A percentile compares a stretch with the other conserved stretches of the same genome.
Conservation (phyloP, 2,329 filamentous ascomycete species). For the Fusarium buxicola region DNA sequence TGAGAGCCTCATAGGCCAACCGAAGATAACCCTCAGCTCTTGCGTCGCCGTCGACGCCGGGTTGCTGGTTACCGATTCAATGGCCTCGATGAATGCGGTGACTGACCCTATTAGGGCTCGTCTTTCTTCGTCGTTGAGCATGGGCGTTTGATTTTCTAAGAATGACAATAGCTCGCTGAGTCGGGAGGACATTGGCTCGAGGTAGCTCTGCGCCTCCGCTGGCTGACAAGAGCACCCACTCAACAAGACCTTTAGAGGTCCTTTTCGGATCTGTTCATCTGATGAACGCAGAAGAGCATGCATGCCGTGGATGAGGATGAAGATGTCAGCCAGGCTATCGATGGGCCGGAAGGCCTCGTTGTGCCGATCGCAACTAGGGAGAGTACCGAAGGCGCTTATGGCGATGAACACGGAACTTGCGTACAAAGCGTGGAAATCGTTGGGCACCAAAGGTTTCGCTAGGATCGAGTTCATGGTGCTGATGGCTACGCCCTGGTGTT, state of each 20-base stretch:
- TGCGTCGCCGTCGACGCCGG: not conserved
- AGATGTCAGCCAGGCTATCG: constrained; percentile 20
- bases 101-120: not conserved
- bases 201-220: not conserved
- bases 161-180: not conserved
- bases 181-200: not conserved
- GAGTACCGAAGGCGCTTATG: constrained; percentile 20
- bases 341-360: constrained; percentile 4
- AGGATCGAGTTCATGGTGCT: constrained; percentile 12
- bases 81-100: not conserved
- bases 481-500: constrained; percentile 23
- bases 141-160: not conserved
- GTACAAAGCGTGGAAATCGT: constrained; percentile 19
- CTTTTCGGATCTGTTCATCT: constrained; percentile 1
- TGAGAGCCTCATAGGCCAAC: constrained; percentile 12
- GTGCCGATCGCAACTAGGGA: constrained; percentile 17
- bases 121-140: not conserved
- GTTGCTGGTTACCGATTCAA: not conserved
- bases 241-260: constrained; percentile 11
- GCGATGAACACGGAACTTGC: constrained; percentile 27
- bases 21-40: constrained; percentile 14
- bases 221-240: constrained; percentile 1
- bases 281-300: constrained; percentile 4
- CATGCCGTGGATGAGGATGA: constrained; percentile 17
- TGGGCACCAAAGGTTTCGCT: not conserved